phyloP scores from a whole-genome alignment of 768 basidiomycete species.

The Naganishia randhawae region DNA sequence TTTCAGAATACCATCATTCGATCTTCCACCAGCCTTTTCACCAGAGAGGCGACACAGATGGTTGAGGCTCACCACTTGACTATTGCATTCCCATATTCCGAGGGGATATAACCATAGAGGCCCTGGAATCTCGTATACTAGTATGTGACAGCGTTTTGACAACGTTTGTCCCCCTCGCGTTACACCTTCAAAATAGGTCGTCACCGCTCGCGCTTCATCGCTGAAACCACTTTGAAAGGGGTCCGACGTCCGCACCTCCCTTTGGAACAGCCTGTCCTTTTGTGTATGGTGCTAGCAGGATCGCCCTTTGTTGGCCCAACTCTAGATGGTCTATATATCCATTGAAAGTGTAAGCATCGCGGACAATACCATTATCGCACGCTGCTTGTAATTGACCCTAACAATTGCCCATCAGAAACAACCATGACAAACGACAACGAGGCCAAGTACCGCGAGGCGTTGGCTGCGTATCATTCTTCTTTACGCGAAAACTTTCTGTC shows the following conservation, averaged over 20 bases:
- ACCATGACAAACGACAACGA: background rate
- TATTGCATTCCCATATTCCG: too few species aligned
- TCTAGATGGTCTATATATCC: background rate
- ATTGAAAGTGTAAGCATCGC: background rate
- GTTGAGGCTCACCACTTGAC: too few species aligned
- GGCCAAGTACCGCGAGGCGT: background rate
- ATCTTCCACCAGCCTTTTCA: background rate
- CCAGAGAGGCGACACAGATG: too few species aligned
- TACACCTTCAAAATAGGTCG: background rate
- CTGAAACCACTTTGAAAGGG: background rate
- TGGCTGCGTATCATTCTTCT: background rate
- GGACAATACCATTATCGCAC: background rate
- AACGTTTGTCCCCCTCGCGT: background rate
- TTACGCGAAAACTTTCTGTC: slow-evolving; percentile 1
- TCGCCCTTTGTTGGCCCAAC: background rate
- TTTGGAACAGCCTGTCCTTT: background rate
- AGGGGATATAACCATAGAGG: background rate
- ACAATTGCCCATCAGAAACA: background rate
- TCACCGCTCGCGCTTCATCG: background rate
- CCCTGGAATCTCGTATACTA: too few species aligned
- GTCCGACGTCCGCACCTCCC: background rate
- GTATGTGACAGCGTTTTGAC: too few species aligned
- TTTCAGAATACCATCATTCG: background rate
- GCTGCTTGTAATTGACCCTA: background rate
- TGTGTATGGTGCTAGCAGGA: background rate